Base-by-base conservation (phyloP, 2,329 filamentous ascomycete species). In the Fusarium hainanense region DNA sequence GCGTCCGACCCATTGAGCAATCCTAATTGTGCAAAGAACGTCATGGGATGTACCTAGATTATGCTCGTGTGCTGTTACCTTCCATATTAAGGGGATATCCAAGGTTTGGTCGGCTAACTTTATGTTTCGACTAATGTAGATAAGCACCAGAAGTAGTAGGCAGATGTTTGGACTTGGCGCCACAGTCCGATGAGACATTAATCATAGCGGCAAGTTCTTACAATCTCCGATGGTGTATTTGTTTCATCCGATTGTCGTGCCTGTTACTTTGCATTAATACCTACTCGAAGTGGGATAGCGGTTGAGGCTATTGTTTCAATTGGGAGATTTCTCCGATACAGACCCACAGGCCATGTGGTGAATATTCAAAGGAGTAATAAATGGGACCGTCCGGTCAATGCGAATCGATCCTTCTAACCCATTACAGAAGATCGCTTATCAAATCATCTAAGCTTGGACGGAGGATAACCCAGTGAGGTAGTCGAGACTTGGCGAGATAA, bases 101-200 rank as follows among this genome's bases (percentile, higher is more conserved):
- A 21, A 49, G 28, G 28, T 34, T 10, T 14, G 34, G 10, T 13
- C 7, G 5, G 28, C 23, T 11, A 10, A 12, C 13, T 49, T 7
- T 2, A 34, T 5, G 47, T 49, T 49, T 49, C 47, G 23, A 32
- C 11, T 49, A 14, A 49, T 34, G 47, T 49, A 34, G 30, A 30
- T 32, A 28, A 49, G 20, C 20, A 32, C 28, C 28, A 8, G 11
- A 49, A 34, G 7, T 1, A 30, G 47, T 4, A 49, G 47, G 47
- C 18, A n/a, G 18, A 12, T 37, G 34, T 11, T 11, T 4, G 9
- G 18, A 4, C 9, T 18, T 12, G 6, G 6, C 34, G 10, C 1
- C 2, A n/a, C 1, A 37, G 1, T n/a, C 18, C 10, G 6, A 12
- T 37, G 34, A 37, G 4, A n/a, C 1, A 37, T 37, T 37, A 37